phyloP scores from a whole-genome alignment of 1,284 basidiomycete genomes.

The Melampsora occidentalis region DNA sequence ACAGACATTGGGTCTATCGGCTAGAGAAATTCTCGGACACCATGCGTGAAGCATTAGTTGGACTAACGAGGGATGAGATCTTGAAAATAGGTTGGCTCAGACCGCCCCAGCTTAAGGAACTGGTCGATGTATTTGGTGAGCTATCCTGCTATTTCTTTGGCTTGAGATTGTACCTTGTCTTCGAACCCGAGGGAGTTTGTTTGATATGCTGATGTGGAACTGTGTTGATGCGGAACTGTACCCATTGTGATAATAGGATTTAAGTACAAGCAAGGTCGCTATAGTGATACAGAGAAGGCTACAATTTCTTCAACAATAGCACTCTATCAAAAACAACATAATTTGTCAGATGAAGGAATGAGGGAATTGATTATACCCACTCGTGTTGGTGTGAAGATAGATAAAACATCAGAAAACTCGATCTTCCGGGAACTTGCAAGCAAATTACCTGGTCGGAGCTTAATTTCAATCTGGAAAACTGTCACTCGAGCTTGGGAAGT shows the following conservation, averaged over 20 bases:
- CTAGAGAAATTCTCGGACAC: neutral
- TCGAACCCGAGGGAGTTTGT: no score
- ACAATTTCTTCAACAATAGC: conserved; percentile 66
- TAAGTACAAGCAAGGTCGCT: conserved; percentile 77
- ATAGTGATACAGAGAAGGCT: conserved; percentile 69
- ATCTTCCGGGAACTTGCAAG: conserved; percentile 55
- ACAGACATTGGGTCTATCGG: neutral
- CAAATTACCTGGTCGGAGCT: conserved; percentile 68
- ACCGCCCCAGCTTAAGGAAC: neutral
- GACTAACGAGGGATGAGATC: neutral
- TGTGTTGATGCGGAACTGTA: no score
- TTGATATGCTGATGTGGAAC: conserved; percentile 13
- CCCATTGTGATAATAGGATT: conserved; percentile 61
- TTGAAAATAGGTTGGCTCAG: neutral
- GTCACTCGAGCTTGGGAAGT: conserved; percentile 69
- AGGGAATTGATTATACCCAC: conserved; percentile 66
- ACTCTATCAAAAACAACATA: conserved; percentile 60
- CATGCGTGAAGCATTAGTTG: neutral
- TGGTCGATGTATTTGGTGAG: conserved; percentile 11
- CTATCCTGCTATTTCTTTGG: neutral
- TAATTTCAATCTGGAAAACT: conserved; percentile 76
- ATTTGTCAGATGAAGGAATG: conserved; percentile 61
- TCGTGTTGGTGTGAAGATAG: conserved; percentile 60
- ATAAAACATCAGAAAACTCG: conserved; percentile 67
- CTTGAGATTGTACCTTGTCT: neutral